These are phyloP conservation scores for Jatropha multifida DNA, from an alignment of 441 rosid genomes.

Conservation along the genomic window DNA sequence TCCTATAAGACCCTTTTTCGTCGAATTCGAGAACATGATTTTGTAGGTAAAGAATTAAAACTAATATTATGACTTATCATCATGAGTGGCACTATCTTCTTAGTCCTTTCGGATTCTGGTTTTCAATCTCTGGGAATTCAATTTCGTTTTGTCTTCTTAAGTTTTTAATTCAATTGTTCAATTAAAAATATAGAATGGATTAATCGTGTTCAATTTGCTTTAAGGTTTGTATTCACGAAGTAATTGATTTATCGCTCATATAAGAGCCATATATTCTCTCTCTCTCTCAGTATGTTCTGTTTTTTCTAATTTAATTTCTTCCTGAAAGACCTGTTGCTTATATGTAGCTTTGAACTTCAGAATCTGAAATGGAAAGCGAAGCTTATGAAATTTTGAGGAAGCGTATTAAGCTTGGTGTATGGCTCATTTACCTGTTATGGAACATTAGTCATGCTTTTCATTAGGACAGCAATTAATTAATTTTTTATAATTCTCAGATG, in stretches of 20 bases:
- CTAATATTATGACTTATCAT: too few relatives aligned
- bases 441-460: not conserved
- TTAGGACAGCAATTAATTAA: not conserved
- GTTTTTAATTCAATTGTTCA: too few relatives aligned
- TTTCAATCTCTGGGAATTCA: not conserved
- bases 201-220: not conserved
- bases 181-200: not conserved
- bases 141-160: too few relatives aligned
- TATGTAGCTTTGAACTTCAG: constrained; percentile 15
- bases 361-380: constrained; percentile 43
- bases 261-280: not conserved
- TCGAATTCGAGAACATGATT: not conserved
- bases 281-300: constrained; percentile 6
- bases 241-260: not conserved
- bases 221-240: not conserved
- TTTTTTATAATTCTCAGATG: constrained; percentile 29
- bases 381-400: constrained; percentile 33
- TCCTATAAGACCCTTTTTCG: not conserved
- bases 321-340: not conserved
- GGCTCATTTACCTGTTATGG: constrained; percentile 14
- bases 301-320: not conserved
- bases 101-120: not conserved
- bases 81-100: not conserved
- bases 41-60: not conserved
- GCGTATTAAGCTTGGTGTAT: constrained; percentile 57